These are phyloP conservation scores for Inga laurina DNA, from an alignment of 306 rosid species.

Conservation along the genomic window DNA sequence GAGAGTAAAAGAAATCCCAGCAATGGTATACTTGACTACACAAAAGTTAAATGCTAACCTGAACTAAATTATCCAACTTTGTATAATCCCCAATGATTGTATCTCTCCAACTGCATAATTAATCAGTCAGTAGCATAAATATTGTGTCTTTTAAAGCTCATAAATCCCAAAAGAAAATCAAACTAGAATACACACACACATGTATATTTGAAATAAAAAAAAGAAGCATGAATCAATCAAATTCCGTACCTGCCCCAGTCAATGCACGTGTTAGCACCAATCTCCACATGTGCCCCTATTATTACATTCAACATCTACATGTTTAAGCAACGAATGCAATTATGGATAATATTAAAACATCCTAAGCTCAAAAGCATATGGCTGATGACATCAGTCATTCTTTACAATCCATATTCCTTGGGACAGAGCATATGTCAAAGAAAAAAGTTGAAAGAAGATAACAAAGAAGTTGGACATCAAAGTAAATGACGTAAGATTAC, in stretches of 20 bases:
- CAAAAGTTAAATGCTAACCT: constrained; percentile 54
- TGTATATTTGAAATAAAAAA: neutral
- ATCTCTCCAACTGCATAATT: constrained; percentile 89
- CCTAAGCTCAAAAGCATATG: neutral
- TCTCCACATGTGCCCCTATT: constrained; percentile 77
- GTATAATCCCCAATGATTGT: constrained; percentile 76
- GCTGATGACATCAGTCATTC: neutral
- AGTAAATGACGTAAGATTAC: constrained; percentile 24
- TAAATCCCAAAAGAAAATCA: constrained; percentile 29
- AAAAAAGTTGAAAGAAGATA: neutral
- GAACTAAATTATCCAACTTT: constrained; percentile 92
- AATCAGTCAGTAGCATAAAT: constrained; percentile 32
- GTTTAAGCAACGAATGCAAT: constrained; percentile 35
- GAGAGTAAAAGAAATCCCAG: constrained; percentile 2
- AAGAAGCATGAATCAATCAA: neutral
- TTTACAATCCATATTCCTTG: neutral
- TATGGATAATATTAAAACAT: neutral
- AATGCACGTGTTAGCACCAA: constrained; percentile 90
- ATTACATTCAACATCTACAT: constrained; percentile 71
- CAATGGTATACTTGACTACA: neutral
- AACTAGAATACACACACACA: constrained; percentile 1
- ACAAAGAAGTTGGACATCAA: constrained; percentile 8
- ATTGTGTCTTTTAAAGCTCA: constrained; percentile 7
- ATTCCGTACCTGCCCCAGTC: constrained; percentile 86
- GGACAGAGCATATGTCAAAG: neutral